Evolutionary conservation across 306 rosid genomes (phyloP).

Genomic region (Urtica urens): DNA sequence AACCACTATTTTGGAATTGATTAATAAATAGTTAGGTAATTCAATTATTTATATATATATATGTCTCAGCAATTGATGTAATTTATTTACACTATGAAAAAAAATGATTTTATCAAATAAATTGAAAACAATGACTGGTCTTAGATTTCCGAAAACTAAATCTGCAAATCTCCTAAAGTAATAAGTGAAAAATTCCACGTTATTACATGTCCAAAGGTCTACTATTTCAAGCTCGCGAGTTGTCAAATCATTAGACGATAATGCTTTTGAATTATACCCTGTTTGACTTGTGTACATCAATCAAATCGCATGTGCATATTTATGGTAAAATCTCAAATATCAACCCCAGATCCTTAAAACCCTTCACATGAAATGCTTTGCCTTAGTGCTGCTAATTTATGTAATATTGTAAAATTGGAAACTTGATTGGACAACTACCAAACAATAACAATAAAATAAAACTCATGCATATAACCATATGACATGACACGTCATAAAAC

Average conservation of each 20-base stretch:
- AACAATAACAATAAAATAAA: neutral
- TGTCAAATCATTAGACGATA: constrained; percentile 7
- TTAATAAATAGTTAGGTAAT: too few relatives aligned
- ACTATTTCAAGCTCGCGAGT: neutral
- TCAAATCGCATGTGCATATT: constrained; percentile 1
- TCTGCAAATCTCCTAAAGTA: neutral
- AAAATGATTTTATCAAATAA: too few relatives aligned
- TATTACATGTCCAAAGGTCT: neutral
- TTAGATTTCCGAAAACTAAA: too few relatives aligned
- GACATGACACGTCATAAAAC: neutral
- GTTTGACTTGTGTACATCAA: neutral
- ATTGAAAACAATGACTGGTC: too few relatives aligned
- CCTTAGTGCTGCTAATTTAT: neutral
- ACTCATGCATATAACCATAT: neutral
- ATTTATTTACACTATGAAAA: too few relatives aligned
- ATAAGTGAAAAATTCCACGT: neutral
- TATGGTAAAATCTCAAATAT: neutral
- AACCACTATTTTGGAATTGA: too few relatives aligned
- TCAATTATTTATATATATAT: too few relatives aligned
- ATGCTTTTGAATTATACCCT: neutral
- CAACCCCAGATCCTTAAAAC: constrained; percentile 1
- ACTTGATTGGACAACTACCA: neutral
- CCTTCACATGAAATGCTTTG: constrained; percentile 2
- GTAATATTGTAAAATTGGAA: neutral
- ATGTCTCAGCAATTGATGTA: too few relatives aligned